These are phyloP conservation scores for Phytophthora citricola DNA, from an alignment of 352 stramenopile species.

Conservation along the genomic window DNA sequence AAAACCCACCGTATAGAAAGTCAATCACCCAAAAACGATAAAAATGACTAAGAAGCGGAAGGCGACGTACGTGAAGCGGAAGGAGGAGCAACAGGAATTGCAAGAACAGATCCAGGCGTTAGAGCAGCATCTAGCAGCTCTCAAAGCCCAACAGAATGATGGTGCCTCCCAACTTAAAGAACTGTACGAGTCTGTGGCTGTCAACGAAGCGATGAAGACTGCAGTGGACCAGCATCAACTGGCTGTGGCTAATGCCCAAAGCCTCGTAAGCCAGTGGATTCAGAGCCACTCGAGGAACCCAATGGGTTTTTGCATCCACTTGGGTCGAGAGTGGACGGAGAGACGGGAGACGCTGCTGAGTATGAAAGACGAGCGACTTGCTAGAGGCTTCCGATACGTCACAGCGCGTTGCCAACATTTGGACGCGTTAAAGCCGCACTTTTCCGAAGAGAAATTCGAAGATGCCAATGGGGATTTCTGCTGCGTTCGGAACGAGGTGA, in stretches of 20 bases:
- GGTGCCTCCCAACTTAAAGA: background rate
- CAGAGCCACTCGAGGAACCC: slow-evolving; percentile 10
- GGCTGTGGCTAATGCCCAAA: slow-evolving; percentile 15
- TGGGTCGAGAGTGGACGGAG: slow-evolving; percentile 20
- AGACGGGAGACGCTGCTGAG: slow-evolving; percentile 22
- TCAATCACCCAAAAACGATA: too few relatives aligned
- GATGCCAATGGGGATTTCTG: slow-evolving; percentile 29
- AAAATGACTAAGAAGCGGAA: slow-evolving; percentile 17
- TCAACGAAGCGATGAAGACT: slow-evolving; percentile 12
- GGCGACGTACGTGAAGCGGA: slow-evolving; percentile 10
- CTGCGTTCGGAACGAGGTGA: slow-evolving; percentile 36
- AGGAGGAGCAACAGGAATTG: slow-evolving; percentile 16
- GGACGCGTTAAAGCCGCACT: slow-evolving; percentile 33
- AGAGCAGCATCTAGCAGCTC: slow-evolving; percentile 9
- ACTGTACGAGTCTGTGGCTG: slow-evolving; percentile 8
- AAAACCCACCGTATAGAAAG: background rate
- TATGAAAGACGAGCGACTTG: slow-evolving; percentile 36
- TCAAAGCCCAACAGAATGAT: background rate
- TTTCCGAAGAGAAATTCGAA: slow-evolving; percentile 29
- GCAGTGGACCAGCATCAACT: slow-evolving; percentile 16
- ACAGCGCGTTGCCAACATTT: slow-evolving; percentile 22
- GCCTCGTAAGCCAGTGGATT: slow-evolving; percentile 12
- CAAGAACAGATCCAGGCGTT: slow-evolving; percentile 3
- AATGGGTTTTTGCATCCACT: slow-evolving; percentile 10
- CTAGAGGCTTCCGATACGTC: slow-evolving; percentile 26